A percentile compares a stretch with the other conserved stretches of the same genome.
Evolutionary conservation across 352 stramenopile genomes (phyloP).

Genomic region (Globisporangium splendens): DNA sequence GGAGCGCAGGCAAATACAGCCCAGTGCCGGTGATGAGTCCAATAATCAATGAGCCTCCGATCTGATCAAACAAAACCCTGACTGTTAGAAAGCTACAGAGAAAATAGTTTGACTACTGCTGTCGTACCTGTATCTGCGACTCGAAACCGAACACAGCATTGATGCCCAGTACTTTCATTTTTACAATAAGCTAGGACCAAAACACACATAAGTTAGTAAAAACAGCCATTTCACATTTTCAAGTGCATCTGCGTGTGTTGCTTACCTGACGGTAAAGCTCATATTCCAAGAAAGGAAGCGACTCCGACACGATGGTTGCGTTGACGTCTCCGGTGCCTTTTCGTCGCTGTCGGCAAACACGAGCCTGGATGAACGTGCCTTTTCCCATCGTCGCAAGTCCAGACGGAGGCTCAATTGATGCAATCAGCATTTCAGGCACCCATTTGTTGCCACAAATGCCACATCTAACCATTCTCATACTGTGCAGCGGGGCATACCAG

Average conservation of each 20-base stretch:
- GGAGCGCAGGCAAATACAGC: constrained; percentile 93
- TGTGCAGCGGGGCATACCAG: constrained; percentile 14
- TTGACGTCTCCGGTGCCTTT: constrained; percentile 93
- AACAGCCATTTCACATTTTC: not conserved
- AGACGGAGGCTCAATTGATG: constrained; percentile 83
- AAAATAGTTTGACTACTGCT: not conserved
- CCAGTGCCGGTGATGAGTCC: constrained; percentile 91
- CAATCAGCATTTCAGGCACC: constrained; percentile 94
- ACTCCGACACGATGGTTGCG: constrained; percentile 94
- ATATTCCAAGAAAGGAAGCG: constrained; percentile 98
- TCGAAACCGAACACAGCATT: constrained; percentile 96
- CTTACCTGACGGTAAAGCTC: constrained; percentile 95
- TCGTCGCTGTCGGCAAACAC: constrained; percentile 91
- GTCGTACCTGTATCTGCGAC: constrained; percentile 81
- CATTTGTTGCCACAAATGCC: constrained; percentile 96
- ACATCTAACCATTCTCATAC: constrained; percentile 97
- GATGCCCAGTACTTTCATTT: constrained; percentile 92
- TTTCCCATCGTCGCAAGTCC: constrained; percentile 87
- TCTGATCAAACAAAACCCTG: no score
- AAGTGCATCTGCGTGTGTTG: not conserved
- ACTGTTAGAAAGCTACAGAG: no score
- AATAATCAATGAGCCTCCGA: constrained; percentile 86
- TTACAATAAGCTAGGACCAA: constrained; percentile 63
- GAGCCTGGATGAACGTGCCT: constrained; percentile 94
- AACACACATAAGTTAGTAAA: not conserved